Evolutionary conservation across 306 rosid species (phyloP), one percentile per base, ranked within the genome.

Genomic region (Lotus japonicus): DNA sequence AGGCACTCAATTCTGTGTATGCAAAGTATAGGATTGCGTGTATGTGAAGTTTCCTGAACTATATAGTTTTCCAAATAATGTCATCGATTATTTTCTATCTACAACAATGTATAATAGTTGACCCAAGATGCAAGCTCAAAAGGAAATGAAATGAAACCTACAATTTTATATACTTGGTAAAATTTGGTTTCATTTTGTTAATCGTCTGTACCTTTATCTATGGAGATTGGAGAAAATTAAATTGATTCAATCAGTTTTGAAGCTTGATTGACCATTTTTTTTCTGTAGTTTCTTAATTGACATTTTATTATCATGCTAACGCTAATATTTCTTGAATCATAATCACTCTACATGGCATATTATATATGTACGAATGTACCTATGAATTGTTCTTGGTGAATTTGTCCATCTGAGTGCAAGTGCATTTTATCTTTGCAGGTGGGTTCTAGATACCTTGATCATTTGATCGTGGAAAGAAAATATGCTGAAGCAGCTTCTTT

Each of bases 391-490:
- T 58, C 61, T 50, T 3, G 51, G 13, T 59, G 28, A 59, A 17
- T 49, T 70, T 31, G 50, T 64, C 58, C 48, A 28, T 64, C 44
- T 15, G 42, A 28, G 54, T n/a, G 13, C 58, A 65, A 33, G 13
- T 54, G 71, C 39, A 41, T 61, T 59, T 64, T 46, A 23, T 23
- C 12, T 72, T 58, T 82, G 41, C 77, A 90, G 96, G 96, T 90
- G 78, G 95, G 96, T 39, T 82, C 95, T 53, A 82, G 86, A 73
- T 90, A 90, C 78, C 95, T 90, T 77, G 95, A 90, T 87, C 89
- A 85, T 86, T 77, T 90, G 85, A 90, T 90, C n/a, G 89, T 90
- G 80, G 96, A 90, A 80, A 82, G 89, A 71, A 90, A 85, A 75
- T 87, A 90, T 78, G 85, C 91, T 8, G 91, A 90, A 66, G 96